Evolutionary conservation across 768 basidiomycete species (phyloP).

Genomic region (Rubroboletus pulcherrimus): DNA sequence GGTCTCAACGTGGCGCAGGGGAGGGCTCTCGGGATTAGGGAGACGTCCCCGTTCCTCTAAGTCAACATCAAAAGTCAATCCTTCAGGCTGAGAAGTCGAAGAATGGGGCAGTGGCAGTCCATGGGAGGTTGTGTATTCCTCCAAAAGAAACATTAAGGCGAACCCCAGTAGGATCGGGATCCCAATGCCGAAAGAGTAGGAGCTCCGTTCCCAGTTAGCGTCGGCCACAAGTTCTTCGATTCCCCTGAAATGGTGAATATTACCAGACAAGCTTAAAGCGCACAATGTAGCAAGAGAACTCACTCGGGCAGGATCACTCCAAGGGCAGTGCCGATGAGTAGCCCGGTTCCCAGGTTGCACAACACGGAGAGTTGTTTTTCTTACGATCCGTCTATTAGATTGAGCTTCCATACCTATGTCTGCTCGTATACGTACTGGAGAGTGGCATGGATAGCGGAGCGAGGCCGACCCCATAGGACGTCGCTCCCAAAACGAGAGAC

Average conservation of each 20-base stretch:
- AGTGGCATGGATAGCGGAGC: conserved; percentile 72
- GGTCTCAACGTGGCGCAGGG: conserved; percentile 1
- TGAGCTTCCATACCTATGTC: not conserved
- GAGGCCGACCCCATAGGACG: conserved; percentile 68
- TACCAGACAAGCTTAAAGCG: not conserved
- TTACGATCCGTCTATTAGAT: conserved; percentile 35
- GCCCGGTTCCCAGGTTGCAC: conserved; percentile 69
- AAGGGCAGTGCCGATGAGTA: conserved; percentile 85
- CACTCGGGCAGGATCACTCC: conserved; percentile 94
- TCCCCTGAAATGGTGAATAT: conserved; percentile 46
- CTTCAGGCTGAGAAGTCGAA: conserved; percentile 15
- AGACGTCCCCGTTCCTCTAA: conserved; percentile 53
- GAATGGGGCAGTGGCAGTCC: conserved; percentile 33
- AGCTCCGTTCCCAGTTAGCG: conserved; percentile 29
- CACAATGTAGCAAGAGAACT: conserved; percentile 30
- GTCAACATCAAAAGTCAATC: conserved; percentile 53
- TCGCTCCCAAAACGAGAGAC: conserved; percentile 56
- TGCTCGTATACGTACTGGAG: conserved; percentile 46
- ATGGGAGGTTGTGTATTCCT: conserved; percentile 56
- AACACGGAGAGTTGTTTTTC: conserved; percentile 43
- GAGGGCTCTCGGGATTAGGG: conserved; percentile 13
- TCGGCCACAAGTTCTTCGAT: conserved; percentile 55
- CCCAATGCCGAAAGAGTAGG: conserved; percentile 55
- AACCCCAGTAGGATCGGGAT: conserved; percentile 63
- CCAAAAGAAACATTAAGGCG: conserved; percentile 55